Evolutionary conservation across 83 land plant species (phyloP).

Genomic region (Picea abies): DNA sequence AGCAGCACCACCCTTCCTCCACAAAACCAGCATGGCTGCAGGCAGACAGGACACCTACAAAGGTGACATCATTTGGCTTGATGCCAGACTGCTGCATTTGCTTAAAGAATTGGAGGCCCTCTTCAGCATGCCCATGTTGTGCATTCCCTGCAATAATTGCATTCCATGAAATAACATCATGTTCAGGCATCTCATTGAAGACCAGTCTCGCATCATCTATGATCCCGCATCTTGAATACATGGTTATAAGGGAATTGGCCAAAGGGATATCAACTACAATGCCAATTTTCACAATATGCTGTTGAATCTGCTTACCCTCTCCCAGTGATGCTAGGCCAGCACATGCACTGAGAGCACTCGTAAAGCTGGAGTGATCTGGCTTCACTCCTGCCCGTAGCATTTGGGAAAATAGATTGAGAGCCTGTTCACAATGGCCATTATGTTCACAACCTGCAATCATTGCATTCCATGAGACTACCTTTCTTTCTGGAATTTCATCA

Average conservation of each 20-base stretch:
- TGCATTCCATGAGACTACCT: conserved; percentile 44
- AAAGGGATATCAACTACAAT: conserved; percentile 17
- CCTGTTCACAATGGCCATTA: conserved; percentile 18
- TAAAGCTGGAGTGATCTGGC: conserved; percentile 36
- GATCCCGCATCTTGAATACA: conserved; percentile 56
- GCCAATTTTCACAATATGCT: conserved; percentile 33
- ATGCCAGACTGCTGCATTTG: conserved; percentile 38
- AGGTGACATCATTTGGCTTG: conserved; percentile 49
- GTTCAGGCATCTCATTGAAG: conserved; percentile 21
- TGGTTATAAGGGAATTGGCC: conserved; percentile 33
- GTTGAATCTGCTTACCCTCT: conserved; percentile 50
- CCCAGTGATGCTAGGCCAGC: conserved; percentile 35
- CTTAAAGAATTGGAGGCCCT: conserved; percentile 42
- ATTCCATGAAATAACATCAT: conserved; percentile 50
- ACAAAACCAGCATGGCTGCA: conserved; percentile 56
- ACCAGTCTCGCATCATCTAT: conserved; percentile 34
- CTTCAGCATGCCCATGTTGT: conserved; percentile 41
- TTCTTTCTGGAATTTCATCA: conserved; percentile 32
- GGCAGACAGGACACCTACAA: conserved; percentile 48
- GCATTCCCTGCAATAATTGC: conserved; percentile 48
- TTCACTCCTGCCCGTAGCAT: conserved; percentile 23
- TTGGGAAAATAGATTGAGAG: conserved; percentile 26
- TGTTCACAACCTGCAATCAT: conserved; percentile 37
- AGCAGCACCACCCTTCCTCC: conserved; percentile 41
- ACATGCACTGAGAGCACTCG: conserved; percentile 43